Evolutionary conservation across 192 early-diverging fungal genomes (phyloP), one percentile per base, ranked within the genome.

Genomic region (Backusella liffmaniae): DNA sequence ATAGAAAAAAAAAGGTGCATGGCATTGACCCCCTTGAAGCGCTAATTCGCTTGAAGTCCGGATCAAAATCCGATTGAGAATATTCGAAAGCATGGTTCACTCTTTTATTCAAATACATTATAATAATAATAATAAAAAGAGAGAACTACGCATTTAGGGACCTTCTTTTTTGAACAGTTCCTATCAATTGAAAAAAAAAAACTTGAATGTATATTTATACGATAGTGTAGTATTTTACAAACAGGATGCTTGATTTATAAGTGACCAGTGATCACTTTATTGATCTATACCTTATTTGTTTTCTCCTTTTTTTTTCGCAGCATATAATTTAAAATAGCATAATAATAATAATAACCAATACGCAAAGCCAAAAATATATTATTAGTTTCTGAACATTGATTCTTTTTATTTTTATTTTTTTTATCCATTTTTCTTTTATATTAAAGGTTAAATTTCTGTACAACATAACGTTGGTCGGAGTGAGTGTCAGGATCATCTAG

Each of bases 41-140:
- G 8, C 53, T 56, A 23, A n/a, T 56, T 23, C 8, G 21, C n/a
- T 56, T 18, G n/a, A 56, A 56, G 21, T 56, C 53, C 53, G 53
- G 53, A 56, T 62, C 56, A 8, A 62, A 62, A 62, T 62, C 56
- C 56, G 23, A 62, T 62, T 62, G 56, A 29, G 56, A 62, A 62
- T 29, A 62, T 4, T 29, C 29, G 23, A 10, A 13, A 1, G 12
- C 12, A 62, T 29, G 23, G 9, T 13, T 12, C 26, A 62, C 10
- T 62, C 56, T 4, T 62, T 59, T 23, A 26, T 9, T 26, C 23
- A 18, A 10, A 59, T 2, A 26, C 56, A 26, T 23, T 21, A 5
- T 21, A 53, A 53, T n/a, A 2, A 32, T 32, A 32, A 32, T 32
- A 32, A 32, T 26, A 26, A 59, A 59, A 12, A 26, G n/a, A 21